Conservation (phyloP, 192 early-diverging fungal genomes). For the Mortierella hygrophila region DNA sequence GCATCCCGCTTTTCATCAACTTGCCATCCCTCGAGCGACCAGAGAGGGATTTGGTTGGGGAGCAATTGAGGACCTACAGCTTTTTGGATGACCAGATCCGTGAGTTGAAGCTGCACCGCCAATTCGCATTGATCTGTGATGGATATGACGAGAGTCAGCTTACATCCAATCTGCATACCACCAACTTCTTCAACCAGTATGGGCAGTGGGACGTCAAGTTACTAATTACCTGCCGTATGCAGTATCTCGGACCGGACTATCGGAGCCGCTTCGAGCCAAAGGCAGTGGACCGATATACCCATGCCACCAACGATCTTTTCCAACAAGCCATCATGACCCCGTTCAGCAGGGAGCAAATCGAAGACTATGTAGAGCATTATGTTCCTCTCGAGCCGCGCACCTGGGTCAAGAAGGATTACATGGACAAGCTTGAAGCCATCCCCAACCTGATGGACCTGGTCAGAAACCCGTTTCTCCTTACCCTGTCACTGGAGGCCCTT, state of each 20-base stretch:
- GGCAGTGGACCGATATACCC: neutral
- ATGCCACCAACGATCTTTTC: neutral
- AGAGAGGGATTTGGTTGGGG: neutral
- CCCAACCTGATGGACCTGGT: neutral
- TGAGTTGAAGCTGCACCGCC: neutral
- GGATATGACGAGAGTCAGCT: conserved; percentile 2
- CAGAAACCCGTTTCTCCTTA: neutral
- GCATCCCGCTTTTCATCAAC: neutral
- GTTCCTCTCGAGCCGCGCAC: neutral
- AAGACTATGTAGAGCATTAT: neutral
- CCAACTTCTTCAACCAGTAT: neutral
- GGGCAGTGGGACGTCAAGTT: neutral
- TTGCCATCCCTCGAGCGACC: neutral
- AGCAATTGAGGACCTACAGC: neutral
- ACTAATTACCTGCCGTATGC: neutral
- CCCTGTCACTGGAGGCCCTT: neutral
- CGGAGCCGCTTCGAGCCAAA: neutral
- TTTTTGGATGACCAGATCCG: neutral
- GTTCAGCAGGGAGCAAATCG: neutral
- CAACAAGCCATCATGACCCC: neutral
- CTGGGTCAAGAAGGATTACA: neutral
- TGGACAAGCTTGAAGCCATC: neutral
- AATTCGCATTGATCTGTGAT: neutral
- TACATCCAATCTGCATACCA: neutral
- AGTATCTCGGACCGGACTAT: neutral